Base-by-base conservation (phyloP, 2,329 filamentous ascomycete genomes). In the Xylaria sp. region DNA sequence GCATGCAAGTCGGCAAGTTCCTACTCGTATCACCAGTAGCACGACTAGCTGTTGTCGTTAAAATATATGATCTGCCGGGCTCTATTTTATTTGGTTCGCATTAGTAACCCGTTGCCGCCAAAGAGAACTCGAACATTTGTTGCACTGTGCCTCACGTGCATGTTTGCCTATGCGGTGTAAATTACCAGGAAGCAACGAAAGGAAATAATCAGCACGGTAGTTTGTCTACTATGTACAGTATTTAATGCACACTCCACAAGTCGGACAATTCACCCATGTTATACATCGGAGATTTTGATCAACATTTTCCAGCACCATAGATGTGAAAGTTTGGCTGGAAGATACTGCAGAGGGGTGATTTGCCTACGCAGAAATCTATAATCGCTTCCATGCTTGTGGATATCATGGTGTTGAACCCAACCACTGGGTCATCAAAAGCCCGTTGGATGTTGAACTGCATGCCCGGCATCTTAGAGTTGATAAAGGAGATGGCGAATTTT, bases 211-310 rank as follows among this genome's bases (percentile, higher is more conserved):
- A 38, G 23, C 40, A 57, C n/a, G 26, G 17, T 31, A 38, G 9
- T 23, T 17, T 31, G 17, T 28, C n/a, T 40, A 33, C 33, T 33
- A 33, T 33, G 33, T 33, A 33, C 33, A 33, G 33, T 33, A 15
- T 40, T 13, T 58, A 42, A 9, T 58, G 33, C 38, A 61, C 54
- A 26, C 56, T 33, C 46, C 28, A n/a, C 33, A 23, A 26, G 36
- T 42, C 59, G 38, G 54, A 38, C 33, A 20, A 54, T 42, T 63
- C 38, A 66, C 56, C 67, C 63, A 48, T 69, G 67, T 48, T 60
- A 9, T 59, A 57, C 48, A 63, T 66, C 67, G 67, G 67, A 69
- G 63, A 69, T 66, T 69, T 69, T 66, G 63, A 66, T 63, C 63
- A 69, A 51, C 63, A 20, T 38, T 28, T 28, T 46, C 13, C 17